Conservation (phyloP, 2,329 filamentous ascomycete genomes). For the Fusarium incarnatum region DNA sequence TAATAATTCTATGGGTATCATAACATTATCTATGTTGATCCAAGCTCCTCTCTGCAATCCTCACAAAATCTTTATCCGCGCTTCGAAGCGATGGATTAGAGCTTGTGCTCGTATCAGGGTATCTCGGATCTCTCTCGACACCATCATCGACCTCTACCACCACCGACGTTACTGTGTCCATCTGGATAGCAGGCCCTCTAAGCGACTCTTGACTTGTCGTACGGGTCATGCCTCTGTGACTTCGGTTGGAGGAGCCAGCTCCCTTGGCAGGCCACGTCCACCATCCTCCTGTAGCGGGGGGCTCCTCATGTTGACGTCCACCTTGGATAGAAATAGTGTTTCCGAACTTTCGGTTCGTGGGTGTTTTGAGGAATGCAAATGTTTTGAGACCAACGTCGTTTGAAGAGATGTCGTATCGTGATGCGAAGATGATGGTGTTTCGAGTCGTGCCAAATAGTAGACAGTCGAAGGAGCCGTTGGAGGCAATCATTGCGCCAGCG, state of each 20-base stretch:
- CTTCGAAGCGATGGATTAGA: conserved; percentile 46
- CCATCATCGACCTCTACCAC: conserved; percentile 54
- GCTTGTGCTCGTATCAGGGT: conserved; percentile 40
- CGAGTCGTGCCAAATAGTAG: conserved; percentile 65
- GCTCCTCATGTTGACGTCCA: conserved; percentile 35
- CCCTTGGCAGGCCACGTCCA: conserved; percentile 43
- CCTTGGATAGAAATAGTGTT: conserved; percentile 57
- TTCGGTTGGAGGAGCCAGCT: conserved; percentile 11
- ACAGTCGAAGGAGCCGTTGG: conserved; percentile 67
- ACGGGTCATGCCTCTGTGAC: conserved; percentile 24
- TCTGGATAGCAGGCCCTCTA: conserved; percentile 56
- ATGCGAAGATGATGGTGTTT: conserved; percentile 63
- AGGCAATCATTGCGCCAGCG: conserved; percentile 68
- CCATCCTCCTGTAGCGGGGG: conserved; percentile 42
- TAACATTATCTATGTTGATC: conserved; percentile 10
- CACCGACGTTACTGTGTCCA: conserved; percentile 58
- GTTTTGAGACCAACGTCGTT: conserved; percentile 63
- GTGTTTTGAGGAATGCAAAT: conserved; percentile 62
- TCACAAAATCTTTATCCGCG: conserved; percentile 43
- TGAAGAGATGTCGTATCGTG: conserved; percentile 51
- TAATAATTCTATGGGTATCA: neutral
- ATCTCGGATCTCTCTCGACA: conserved; percentile 44
- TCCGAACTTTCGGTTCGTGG: conserved; percentile 53
- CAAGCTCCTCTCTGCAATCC: conserved; percentile 7
- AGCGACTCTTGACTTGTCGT: conserved; percentile 51